phyloP scores from a whole-genome alignment of 106 monocot genomes.

The Triglochin maritima region DNA sequence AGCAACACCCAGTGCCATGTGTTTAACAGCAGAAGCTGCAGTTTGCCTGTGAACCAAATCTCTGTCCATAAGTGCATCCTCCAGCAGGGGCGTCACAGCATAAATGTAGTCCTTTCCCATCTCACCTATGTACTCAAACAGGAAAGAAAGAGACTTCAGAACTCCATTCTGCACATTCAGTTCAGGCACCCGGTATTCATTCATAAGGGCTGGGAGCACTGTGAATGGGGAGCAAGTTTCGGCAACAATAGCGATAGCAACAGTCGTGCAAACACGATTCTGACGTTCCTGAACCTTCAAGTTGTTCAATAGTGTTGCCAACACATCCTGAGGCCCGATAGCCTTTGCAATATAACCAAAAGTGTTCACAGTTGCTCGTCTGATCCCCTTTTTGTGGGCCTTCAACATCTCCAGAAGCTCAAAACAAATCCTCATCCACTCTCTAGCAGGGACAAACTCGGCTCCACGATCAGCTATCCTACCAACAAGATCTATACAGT shows the following conservation, averaged over 20 bases:
- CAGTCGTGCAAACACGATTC: conserved; percentile 96
- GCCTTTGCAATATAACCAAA: conserved; percentile 99
- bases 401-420: conserved; percentile 98
- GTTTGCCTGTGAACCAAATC: conserved; percentile 95
- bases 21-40: conserved; percentile 98
- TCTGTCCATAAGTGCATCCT: conserved; percentile 97
- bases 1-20: conserved; percentile 96
- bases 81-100: conserved; percentile 87
- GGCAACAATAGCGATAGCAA: conserved; percentile 94
- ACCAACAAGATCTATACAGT: conserved; percentile 97
- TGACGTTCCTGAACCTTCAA: conserved; percentile 96
- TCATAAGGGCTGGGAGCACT: conserved; percentile 93
- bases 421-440: conserved; percentile 99
- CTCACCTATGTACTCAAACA: conserved; percentile 97
- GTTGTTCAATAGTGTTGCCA: conserved; percentile 90
- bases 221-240: conserved; percentile 99
- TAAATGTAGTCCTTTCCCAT: conserved; percentile 99
- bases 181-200: conserved; percentile 93
- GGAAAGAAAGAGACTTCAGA: conserved; percentile 90
- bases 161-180: conserved; percentile 95
- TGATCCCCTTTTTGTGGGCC: conserved; percentile 96
- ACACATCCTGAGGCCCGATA: conserved; percentile 98
- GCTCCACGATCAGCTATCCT: conserved; percentile 98
- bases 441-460: conserved; percentile 97
- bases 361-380: conserved; percentile 95